Evolutionary conservation across 805 yeast genomes (phyloP).

Genomic region (Spathaspora passalidarum): DNA sequence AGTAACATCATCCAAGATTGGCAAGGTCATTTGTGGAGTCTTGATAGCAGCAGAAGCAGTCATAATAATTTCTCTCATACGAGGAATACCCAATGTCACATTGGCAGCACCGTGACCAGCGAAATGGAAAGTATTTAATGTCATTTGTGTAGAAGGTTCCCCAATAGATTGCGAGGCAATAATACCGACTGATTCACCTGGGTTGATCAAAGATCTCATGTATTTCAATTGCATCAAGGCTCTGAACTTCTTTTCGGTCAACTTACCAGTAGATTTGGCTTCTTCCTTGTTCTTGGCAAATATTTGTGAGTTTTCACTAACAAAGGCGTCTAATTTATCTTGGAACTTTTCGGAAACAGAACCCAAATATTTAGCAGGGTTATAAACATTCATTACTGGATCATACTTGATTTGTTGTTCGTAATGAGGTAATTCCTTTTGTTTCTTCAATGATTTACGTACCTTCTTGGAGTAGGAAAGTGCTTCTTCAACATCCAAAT

Average conservation of each 20-base stretch:
- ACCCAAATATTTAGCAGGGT: constrained; percentile 89
- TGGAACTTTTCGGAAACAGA: constrained; percentile 90
- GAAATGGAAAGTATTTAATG: constrained; percentile 93
- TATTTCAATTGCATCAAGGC: constrained; percentile 97
- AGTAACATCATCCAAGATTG: constrained; percentile 72
- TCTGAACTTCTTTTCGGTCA: constrained; percentile 80
- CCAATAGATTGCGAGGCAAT: constrained; percentile 98
- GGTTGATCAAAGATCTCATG: constrained; percentile 91
- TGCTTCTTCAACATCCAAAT: constrained; percentile 84
- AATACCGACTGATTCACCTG: constrained; percentile 98
- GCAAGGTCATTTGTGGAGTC: constrained; percentile 99
- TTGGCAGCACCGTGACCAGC: constrained; percentile 99
- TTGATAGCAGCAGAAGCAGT: constrained; percentile 93
- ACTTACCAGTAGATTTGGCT: constrained; percentile 42
- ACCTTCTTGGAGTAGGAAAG: constrained; percentile 77
- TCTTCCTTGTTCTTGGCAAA: constrained; percentile 53
- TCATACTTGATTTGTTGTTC: constrained; percentile 67
- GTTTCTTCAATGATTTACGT: constrained; percentile 67
- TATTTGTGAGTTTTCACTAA: constrained; percentile 50
- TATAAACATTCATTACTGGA: constrained; percentile 81
- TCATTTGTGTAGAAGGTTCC: constrained; percentile 99
- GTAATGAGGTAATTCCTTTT: constrained; percentile 59
- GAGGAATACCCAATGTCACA: constrained; percentile 98
- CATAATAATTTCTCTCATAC: constrained; percentile 99
- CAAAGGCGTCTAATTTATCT: constrained; percentile 69